Percentiles rank a stretch among this genome's conserved stretches.
Evolutionary conservation across 768 basidiomycete species (phyloP).

Genomic region (Kondoa malvinella): DNA sequence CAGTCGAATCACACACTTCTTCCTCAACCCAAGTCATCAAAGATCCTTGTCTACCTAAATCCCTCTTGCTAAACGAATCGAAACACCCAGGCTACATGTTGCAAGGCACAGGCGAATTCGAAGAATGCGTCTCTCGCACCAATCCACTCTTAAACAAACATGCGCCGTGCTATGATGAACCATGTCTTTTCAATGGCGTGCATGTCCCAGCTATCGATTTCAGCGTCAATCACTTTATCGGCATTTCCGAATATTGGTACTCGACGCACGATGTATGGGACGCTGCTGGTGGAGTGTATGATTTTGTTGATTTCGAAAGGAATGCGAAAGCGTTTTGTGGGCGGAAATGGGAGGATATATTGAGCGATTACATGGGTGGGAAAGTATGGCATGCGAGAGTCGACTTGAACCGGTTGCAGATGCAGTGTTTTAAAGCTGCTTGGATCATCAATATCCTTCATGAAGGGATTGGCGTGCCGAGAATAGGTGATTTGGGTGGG

Average conservation of each 20-base stretch:
- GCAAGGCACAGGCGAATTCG: conserved; percentile 76
- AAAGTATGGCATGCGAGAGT: conserved; percentile 47
- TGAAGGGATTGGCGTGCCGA: conserved; percentile 85
- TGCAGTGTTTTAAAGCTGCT: conserved; percentile 99
- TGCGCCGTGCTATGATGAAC: conserved; percentile 59
- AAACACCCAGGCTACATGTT: conserved; percentile 47
- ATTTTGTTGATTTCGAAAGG: conserved; percentile 88
- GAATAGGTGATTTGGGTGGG: conserved; percentile 68
- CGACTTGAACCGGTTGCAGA: conserved; percentile 67
- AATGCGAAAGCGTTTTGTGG: conserved; percentile 74
- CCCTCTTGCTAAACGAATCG: conserved; percentile 46
- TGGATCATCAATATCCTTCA: conserved; percentile 95
- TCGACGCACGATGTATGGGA: conserved; percentile 85
- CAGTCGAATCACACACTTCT: conserved; percentile 36
- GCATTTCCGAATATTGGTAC: conserved; percentile 98
- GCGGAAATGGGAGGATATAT: conserved; percentile 58
- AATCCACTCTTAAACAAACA: conserved; percentile 67
- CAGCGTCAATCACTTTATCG: conserved; percentile 79
- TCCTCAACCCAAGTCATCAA: conserved; percentile 35
- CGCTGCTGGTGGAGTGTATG: conserved; percentile 70
- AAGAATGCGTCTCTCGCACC: conserved; percentile 56
- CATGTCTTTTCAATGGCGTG: conserved; percentile 87
- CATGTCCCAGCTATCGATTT: conserved; percentile 91
- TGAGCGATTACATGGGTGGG: conserved; percentile 44
- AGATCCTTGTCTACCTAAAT: conserved; percentile 81